Percentiles rank a stretch among this genome's conserved stretches.
These are phyloP conservation scores for Prototheca stagnorum DNA, from an alignment of 163 green algal species.

Conservation along the genomic window DNA sequence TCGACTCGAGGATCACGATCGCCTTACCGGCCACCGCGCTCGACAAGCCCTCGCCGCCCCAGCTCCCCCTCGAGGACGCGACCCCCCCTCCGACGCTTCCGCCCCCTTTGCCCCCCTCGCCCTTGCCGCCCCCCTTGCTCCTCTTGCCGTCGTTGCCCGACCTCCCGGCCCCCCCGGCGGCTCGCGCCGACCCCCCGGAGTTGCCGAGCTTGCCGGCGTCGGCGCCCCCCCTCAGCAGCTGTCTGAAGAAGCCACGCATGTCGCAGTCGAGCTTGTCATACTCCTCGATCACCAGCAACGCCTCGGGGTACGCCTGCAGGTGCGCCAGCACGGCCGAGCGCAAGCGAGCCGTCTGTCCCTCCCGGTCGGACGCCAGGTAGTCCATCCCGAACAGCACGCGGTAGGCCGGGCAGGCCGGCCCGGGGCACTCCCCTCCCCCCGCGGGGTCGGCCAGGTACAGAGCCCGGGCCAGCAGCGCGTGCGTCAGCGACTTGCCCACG, in stretches of 20 bases:
- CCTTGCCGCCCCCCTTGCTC: background rate
- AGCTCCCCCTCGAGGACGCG: background rate
- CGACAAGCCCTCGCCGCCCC: background rate
- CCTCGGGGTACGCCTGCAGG: slow-evolving; percentile 28
- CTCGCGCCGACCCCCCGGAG: slow-evolving; percentile 13
- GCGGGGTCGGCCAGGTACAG: slow-evolving; percentile 50
- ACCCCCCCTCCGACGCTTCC: no score
- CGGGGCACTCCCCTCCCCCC: slow-evolving; percentile 42
- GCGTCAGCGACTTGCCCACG: slow-evolving; percentile 74
- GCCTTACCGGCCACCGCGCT: slow-evolving; percentile 23
- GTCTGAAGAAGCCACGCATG: slow-evolving; percentile 52
- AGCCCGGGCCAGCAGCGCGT: slow-evolving; percentile 48
- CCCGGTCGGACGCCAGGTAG: slow-evolving; percentile 36
- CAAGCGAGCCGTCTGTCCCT: slow-evolving; percentile 35
- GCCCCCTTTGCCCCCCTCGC: background rate
- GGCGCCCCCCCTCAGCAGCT: slow-evolving; percentile 55
- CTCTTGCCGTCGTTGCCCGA: no score
- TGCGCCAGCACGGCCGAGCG: slow-evolving; percentile 38
- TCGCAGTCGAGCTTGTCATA: slow-evolving; percentile 88
- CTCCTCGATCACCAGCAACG: slow-evolving; percentile 81
- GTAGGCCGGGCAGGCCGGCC: slow-evolving; percentile 50
- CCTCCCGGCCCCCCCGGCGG: no score
- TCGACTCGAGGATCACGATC: slow-evolving; percentile 76
- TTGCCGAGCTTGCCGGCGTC: slow-evolving; percentile 32
- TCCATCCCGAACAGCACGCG: slow-evolving; percentile 78